Percentiles rank a stretch among this genome's conserved stretches.
Evolutionary conservation across 768 basidiomycete species (phyloP).

Genomic region (Boletus fagicola): DNA sequence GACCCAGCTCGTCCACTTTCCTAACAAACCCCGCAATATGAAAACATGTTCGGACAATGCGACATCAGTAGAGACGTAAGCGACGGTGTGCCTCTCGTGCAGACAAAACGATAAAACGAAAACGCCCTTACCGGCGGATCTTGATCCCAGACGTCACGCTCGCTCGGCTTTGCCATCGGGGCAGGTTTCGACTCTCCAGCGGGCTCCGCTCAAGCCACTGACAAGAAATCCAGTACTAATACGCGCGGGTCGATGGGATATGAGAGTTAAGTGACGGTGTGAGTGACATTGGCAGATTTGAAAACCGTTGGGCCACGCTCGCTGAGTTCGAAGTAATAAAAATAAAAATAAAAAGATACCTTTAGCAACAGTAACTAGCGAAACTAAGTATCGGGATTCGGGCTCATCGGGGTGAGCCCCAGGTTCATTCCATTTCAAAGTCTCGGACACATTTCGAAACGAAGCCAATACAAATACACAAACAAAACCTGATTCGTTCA

Average conservation of each 20-base stretch:
- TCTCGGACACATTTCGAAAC: neutral
- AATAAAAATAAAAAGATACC: too few species aligned
- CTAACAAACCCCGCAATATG: slow-evolving; percentile 1
- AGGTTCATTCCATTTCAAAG: neutral
- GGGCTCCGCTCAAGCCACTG: neutral
- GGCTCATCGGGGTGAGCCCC: neutral
- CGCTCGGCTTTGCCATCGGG: slow-evolving; percentile 16
- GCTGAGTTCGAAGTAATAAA: slow-evolving; percentile 21
- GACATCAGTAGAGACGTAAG: slow-evolving; percentile 12
- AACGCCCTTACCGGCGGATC: slow-evolving; percentile 13
- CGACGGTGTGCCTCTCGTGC: slow-evolving; percentile 5
- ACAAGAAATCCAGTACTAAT: neutral
- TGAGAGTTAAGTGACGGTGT: neutral
- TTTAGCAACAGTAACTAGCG: neutral
- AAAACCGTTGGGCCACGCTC: slow-evolving; percentile 4
- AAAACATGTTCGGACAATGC: neutral
- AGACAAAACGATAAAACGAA: neutral
- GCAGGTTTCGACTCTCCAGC: neutral
- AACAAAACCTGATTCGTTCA: neutral
- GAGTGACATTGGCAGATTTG: neutral
- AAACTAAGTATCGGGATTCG: too few species aligned
- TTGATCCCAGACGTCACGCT: slow-evolving; percentile 19
- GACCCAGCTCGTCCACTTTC: slow-evolving; percentile 1
- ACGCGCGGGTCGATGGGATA: neutral
- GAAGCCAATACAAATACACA: neutral